Percentiles rank a stretch among this genome's conserved stretches.
Conservation (phyloP, 768 basidiomycete genomes). For the Kwoniella heveanensis region DNA sequence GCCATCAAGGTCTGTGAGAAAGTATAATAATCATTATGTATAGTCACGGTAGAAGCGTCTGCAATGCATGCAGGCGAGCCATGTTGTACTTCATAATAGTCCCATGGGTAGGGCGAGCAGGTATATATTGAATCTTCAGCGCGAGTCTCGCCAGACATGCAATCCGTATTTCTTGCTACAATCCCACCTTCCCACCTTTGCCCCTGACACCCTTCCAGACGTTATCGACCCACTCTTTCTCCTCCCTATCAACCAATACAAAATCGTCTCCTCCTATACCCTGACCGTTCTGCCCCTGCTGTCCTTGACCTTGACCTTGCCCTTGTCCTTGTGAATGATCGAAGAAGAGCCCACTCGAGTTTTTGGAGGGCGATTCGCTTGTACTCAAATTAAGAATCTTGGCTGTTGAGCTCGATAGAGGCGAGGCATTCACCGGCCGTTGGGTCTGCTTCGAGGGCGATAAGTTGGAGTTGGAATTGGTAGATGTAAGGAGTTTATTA, state of each 20-base stretch:
- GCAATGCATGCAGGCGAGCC: too few species aligned
- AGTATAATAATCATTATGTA: conserved; percentile 58
- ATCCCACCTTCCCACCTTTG: conserved; percentile 31
- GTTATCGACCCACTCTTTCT: conserved; percentile 48
- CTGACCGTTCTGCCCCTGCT: too few species aligned
- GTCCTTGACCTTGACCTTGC: neutral
- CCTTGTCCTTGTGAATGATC: conserved; percentile 16
- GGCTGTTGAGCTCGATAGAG: conserved; percentile 24
- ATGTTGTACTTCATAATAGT: too few species aligned
- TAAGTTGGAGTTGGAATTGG: neutral
- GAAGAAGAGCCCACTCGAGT: conserved; percentile 36
- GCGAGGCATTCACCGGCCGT: conserved; percentile 10
- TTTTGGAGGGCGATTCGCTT: conserved; percentile 10
- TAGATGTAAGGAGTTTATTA: too few species aligned
- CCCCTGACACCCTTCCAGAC: conserved; percentile 43
- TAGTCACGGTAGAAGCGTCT: too few species aligned
- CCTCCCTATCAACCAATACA: conserved; percentile 45
- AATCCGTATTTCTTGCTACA: too few species aligned
- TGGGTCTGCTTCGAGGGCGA: conserved; percentile 8
- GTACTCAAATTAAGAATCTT: conserved; percentile 33
- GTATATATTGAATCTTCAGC: too few species aligned
- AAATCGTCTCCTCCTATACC: conserved; percentile 31
- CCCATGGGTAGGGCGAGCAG: too few species aligned
- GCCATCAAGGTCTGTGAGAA: conserved; percentile 89
- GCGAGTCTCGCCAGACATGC: too few species aligned